Percentiles rank a stretch among this genome's conserved stretches.
Evolutionary conservation across 805 yeast genomes (phyloP).

Genomic region (Metschnikowia gruessii): DNA sequence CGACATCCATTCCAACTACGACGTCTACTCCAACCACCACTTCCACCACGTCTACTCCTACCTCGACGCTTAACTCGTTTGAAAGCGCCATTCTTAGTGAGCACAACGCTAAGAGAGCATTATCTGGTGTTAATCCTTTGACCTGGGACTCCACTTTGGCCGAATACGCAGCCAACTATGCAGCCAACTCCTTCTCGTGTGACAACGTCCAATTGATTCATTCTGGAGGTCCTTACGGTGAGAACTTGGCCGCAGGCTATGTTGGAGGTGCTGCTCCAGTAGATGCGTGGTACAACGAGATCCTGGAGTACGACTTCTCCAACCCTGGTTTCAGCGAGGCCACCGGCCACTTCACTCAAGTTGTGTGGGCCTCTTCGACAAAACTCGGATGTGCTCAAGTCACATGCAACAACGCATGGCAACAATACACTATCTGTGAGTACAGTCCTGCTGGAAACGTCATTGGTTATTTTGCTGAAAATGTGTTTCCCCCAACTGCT

Average conservation of each 20-base stretch:
- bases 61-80: conserved; percentile 18
- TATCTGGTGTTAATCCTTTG: conserved; percentile 31
- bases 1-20: not conserved
- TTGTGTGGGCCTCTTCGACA: conserved; percentile 63
- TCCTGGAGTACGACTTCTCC: conserved; percentile 49
- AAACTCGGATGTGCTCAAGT: conserved; percentile 66
- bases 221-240: conserved; percentile 69
- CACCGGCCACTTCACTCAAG: conserved; percentile 79
- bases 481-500: conserved; percentile 36
- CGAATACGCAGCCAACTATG: conserved; percentile 41
- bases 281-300: conserved; percentile 75
- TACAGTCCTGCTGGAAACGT: conserved; percentile 56
- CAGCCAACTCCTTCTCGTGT: conserved; percentile 49
- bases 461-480: conserved; percentile 40
- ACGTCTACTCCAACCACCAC: not conserved
- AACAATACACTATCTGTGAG: conserved; percentile 68
- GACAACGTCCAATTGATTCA: conserved; percentile 59
- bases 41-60: conserved; percentile 3
- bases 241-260: conserved; percentile 71
- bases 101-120: conserved; percentile 38
- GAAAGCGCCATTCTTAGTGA: conserved; percentile 32
- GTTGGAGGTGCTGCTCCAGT: conserved; percentile 55
- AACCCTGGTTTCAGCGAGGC: conserved; percentile 49
- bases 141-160: conserved; percentile 36
- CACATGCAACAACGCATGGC: conserved; percentile 46